Base-by-base conservation (phyloP, 176 grass and related monocot species). In the Hyparrhenia diplandra region DNA sequence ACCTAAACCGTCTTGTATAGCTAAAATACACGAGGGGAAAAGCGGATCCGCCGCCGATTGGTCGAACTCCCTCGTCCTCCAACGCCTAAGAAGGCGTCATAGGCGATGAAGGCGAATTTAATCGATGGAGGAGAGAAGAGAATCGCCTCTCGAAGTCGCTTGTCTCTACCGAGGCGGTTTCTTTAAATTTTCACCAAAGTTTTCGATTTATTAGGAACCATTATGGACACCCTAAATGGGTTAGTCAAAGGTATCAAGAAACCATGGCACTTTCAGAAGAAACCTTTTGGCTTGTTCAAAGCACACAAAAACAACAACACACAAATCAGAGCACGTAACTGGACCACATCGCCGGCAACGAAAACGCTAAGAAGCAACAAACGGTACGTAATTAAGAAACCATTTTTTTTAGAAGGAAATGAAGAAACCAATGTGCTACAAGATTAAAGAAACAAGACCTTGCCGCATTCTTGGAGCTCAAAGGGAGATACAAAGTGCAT, bases 381-480 rank as follows among this genome's bases (percentile, higher is more conserved):
- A 59, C n/a, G 3, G 24, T 2, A 2, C 25, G 25, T 14, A 14
- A 37, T 25, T 20, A 27, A 81, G 10, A 82, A 82, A 31, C 37
- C 67, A 16, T n/a, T n/a, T n/a, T n/a, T n/a, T n/a, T n/a, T n/a
- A n/a, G n/a, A n/a, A n/a, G n/a, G n/a, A n/a, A n/a, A n/a, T n/a
- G n/a, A n/a, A n/a, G n/a, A n/a, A 82, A 61, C 40, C 40, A 16
- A 30, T 30, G 66, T 29, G 67, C 4, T 8, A 23, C 35, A 40
- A 70, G 27, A 64, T 17, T 55, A 46, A 30, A 77, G 14, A 64
- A 46, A 31, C 35, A 18, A 79, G 70, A 59, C 34, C 27, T 61
- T 35, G 84, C 77, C 69, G 28, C 35, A 20, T 80, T 80, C 77
- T 67, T 80, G 77, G 84, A 86, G 23, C 27, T 10, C 45, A 67